Conservation (phyloP, 2,329 filamentous ascomycete genomes). For the Corniculantispora saksenae region DNA sequence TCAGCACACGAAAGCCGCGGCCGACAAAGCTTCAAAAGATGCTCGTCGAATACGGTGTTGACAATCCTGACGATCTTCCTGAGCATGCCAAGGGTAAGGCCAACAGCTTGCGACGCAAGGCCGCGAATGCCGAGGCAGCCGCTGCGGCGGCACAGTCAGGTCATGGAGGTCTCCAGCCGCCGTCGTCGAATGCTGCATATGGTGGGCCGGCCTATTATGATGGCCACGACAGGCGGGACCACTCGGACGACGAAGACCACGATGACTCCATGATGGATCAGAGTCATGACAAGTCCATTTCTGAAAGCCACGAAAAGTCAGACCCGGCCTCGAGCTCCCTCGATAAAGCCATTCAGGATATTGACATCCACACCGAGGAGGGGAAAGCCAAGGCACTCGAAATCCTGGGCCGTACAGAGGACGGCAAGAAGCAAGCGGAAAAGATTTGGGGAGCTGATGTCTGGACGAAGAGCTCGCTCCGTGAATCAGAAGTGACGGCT, state of each 20-base stretch:
- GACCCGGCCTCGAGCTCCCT: slow-evolving; percentile 26
- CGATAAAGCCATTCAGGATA: slow-evolving; percentile 45
- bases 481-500: not conserved
- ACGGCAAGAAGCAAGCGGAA: slow-evolving; percentile 51
- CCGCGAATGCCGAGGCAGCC: slow-evolving; percentile 58
- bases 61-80: slow-evolving; percentile 87
- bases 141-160: slow-evolving; percentile 36
- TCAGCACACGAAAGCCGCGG: slow-evolving; percentile 91
- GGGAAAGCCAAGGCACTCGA: slow-evolving; percentile 54
- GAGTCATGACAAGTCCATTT: not conserved
- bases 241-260: not conserved
- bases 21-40: slow-evolving; percentile 97
- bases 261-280: not conserved
- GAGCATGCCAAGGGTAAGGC: slow-evolving; percentile 79
- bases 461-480: slow-evolving; percentile 40
- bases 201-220: slow-evolving; percentile 25
- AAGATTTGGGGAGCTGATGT: slow-evolving; percentile 52
- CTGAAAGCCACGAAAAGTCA: not conserved
- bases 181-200: slow-evolving; percentile 26
- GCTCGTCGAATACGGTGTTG: slow-evolving; percentile 82
- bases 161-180: slow-evolving; percentile 25
- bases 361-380: slow-evolving; percentile 47
- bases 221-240: slow-evolving; percentile 9
- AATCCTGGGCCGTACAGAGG: slow-evolving; percentile 52
- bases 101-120: slow-evolving; percentile 71